These are phyloP conservation scores for Starmerella bombicola DNA, from an alignment of 805 yeast species.

Conservation along the genomic window DNA sequence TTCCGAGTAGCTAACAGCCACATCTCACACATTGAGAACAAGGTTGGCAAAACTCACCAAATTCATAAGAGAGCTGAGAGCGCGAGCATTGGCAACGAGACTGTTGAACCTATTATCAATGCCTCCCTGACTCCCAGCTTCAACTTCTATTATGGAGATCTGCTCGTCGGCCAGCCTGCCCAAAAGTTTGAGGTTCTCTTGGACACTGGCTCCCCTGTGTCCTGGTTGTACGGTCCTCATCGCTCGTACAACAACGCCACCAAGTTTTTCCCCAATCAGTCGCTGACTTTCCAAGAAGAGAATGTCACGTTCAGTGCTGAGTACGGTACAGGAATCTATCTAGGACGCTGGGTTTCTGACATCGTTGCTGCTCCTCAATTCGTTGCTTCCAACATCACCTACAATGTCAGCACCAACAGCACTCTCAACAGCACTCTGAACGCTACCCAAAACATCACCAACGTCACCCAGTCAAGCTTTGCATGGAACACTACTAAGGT, in stretches of 20 bases:
- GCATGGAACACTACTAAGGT: neutral
- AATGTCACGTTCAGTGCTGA: slow-evolving; percentile 31
- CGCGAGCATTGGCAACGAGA: neutral
- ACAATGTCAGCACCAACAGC: slow-evolving; percentile 9
- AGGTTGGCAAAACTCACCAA: neutral
- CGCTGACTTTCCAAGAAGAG: slow-evolving; percentile 27
- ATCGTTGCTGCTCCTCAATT: slow-evolving; percentile 21
- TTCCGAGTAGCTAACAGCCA: slow-evolving; percentile 10
- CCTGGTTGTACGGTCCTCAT: slow-evolving; percentile 36
- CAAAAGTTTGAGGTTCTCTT: slow-evolving; percentile 34
- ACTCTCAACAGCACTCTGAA: slow-evolving; percentile 3
- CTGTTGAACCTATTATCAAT: slow-evolving; percentile 15
- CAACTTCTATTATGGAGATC: slow-evolving; percentile 29
- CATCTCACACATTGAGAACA: neutral
- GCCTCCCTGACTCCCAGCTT: slow-evolving; percentile 24
- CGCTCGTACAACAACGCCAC: slow-evolving; percentile 25
- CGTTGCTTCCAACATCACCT: slow-evolving; percentile 4
- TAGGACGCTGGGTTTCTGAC: slow-evolving; percentile 28
- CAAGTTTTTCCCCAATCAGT: slow-evolving; percentile 23
- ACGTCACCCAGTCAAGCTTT: neutral
- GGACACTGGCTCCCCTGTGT: slow-evolving; percentile 41
- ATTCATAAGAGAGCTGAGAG: neutral
- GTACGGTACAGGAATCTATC: slow-evolving; percentile 30
- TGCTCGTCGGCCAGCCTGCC: slow-evolving; percentile 34
- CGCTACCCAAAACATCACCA: slow-evolving; percentile 1